These are phyloP conservation scores for Cryptosporidium muris DNA, from an alignment of 169 alveolate species.

Conservation along the genomic window DNA sequence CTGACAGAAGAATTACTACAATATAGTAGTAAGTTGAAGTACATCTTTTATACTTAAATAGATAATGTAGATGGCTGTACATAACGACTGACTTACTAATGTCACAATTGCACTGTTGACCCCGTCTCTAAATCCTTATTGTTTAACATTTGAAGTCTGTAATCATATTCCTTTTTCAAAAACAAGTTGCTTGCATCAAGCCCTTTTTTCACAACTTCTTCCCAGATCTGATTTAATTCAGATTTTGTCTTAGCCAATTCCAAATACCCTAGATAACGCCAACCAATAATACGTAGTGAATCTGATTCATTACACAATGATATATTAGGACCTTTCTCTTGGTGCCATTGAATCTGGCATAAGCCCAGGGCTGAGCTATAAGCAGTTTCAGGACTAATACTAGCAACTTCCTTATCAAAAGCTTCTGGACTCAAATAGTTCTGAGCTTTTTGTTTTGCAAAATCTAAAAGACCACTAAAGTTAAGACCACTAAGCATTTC, in stretches of 20 bases:
- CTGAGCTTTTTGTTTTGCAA: background rate
- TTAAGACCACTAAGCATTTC: conserved; percentile 68
- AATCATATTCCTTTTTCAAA: conserved; percentile 48
- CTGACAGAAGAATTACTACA: too few relatives aligned
- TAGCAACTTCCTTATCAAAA: conserved; percentile 3
- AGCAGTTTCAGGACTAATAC: background rate
- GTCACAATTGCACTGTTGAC: too few relatives aligned
- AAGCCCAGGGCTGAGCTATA: background rate
- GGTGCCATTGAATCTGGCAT: background rate
- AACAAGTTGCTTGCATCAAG: conserved; percentile 23
- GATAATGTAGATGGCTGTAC: too few relatives aligned
- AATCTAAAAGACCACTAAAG: conserved; percentile 58
- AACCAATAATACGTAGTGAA: conserved; percentile 20
- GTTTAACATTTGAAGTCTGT: conserved; percentile 18
- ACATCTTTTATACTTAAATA: too few relatives aligned
- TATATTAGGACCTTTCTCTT: background rate
- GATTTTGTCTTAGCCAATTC: conserved; percentile 13
- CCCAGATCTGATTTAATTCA: conserved; percentile 46
- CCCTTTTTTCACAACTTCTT: conserved; percentile 1
- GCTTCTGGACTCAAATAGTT: conserved; percentile 1
- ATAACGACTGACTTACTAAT: too few relatives aligned
- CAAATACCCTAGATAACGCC: conserved; percentile 60
- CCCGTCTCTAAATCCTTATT: too few relatives aligned
- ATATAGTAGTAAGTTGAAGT: too few relatives aligned
- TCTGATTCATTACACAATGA: conserved; percentile 44